These are phyloP conservation scores for Austroboletus niveus DNA, from an alignment of 1,284 basidiomycete species.

Conservation along the genomic window DNA sequence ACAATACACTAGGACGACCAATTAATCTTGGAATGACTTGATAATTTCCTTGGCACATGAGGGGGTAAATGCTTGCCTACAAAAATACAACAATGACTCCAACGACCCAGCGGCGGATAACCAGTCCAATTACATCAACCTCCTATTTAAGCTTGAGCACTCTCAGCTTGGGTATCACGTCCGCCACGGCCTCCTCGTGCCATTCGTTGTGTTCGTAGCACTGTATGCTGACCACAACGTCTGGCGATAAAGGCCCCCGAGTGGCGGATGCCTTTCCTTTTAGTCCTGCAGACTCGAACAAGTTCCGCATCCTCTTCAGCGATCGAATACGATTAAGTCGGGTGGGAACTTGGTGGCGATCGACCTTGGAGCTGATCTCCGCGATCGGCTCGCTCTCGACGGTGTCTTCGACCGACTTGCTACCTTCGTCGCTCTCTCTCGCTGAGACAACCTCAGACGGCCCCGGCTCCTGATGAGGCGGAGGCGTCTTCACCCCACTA, in stretches of 20 bases:
- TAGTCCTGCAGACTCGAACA: not conserved
- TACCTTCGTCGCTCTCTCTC: not conserved
- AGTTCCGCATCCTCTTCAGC: not conserved
- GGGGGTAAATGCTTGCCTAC: not conserved
- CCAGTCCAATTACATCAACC: not conserved
- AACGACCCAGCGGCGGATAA: not conserved
- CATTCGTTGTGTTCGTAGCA: conserved; percentile 15
- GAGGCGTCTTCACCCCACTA: not conserved
- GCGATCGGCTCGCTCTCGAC: not conserved
- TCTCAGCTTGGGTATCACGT: conserved; percentile 31
- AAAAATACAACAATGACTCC: not conserved
- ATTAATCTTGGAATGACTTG: not conserved
- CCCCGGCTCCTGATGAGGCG: conserved; percentile 12
- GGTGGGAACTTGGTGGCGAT: not conserved
- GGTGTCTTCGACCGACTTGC: not conserved
- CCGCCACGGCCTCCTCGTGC: conserved; percentile 23
- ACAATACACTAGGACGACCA: not conserved
- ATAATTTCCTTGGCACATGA: not conserved
- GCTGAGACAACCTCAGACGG: not conserved
- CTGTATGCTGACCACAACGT: conserved; percentile 16
- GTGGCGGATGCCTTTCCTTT: not conserved
- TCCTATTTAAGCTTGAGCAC: conserved; percentile 19
- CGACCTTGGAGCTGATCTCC: not conserved
- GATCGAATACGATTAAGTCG: not conserved
- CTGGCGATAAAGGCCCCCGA: not conserved